phyloP scores from a whole-genome alignment of 495 filamentous ascomycete genomes.

The Penicillium maclennaniae region DNA sequence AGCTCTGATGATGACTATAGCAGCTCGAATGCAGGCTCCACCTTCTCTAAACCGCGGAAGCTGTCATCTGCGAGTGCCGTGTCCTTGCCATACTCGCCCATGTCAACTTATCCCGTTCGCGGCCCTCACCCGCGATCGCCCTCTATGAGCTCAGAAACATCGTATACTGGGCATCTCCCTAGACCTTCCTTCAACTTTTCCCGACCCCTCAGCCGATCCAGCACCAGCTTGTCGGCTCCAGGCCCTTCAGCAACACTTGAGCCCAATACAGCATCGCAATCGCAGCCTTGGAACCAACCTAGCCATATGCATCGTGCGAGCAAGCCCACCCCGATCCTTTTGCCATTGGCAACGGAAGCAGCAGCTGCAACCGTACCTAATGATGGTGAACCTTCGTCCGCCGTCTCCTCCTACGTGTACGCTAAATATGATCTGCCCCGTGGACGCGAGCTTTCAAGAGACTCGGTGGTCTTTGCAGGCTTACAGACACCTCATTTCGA shows the following conservation, averaged over 20 bases:
- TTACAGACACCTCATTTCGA: conserved; percentile 55
- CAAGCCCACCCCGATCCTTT: conserved; percentile 38
- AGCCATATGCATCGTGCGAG: conserved; percentile 31
- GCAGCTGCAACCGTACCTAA: conserved; percentile 4
- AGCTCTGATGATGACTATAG: conserved; percentile 63
- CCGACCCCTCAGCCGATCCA: conserved; percentile 76
- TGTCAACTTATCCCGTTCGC: conserved; percentile 53
- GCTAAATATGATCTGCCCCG: conserved; percentile 79
- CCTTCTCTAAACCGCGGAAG: conserved; percentile 52
- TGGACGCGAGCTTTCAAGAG: conserved; percentile 68
- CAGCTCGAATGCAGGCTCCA: conserved; percentile 50
- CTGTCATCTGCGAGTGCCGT: conserved; percentile 63
- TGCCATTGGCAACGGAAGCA: conserved; percentile 28
- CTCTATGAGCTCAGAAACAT: conserved; percentile 75
- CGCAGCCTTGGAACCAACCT: conserved; percentile 7
- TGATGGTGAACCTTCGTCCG: conserved; percentile 39
- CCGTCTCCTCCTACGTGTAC: conserved; percentile 75
- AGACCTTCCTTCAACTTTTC: conserved; percentile 91
- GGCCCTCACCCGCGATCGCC: conserved; percentile 62
- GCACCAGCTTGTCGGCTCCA: conserved; percentile 52
- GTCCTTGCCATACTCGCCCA: conserved; percentile 58
- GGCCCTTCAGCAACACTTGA: conserved; percentile 29
- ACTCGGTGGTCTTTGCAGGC: conserved; percentile 63
- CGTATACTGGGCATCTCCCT: conserved; percentile 52
- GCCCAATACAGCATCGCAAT: neutral